Base-by-base conservation (phyloP, 805 yeast genomes). In the Debaryomyces maramus region DNA sequence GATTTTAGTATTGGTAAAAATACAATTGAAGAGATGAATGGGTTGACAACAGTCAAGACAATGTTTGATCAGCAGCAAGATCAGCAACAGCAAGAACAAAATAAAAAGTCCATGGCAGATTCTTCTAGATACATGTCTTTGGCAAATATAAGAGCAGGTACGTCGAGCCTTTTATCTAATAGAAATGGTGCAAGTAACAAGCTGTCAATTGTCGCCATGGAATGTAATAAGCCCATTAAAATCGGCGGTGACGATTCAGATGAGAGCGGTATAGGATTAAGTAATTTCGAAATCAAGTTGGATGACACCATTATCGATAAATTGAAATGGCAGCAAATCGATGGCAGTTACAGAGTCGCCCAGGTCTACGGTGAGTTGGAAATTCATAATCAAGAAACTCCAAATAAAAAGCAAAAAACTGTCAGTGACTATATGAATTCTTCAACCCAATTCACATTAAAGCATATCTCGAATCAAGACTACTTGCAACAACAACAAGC, bases 281-380 rank as follows among this genome's bases (percentile, higher is more conserved):
- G 56, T 32, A 68, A 67, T 36, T 70, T 81, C 41, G 88, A 84
- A 50, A 75, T 91, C 24, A 67, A 81, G 34, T 61, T 91, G 17
- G 90, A 87, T 46, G 84, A 83, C 11, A 70, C 70, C 3, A 63
- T 91, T 23, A 77, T 78, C 8, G 65, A 71, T n/a, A 58, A 68
- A 18, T 66, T 91, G 39, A 73, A 75, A 39, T 91, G 99, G 99
- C 96, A 90, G 56, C 75, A 74, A 38, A 78, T 90, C 42, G 80
- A 84, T 23, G 91, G 90, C 27, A 88, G 88, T 9, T 85, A 81
- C 56, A 75, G 85, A 13, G 81, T 91, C 21, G 88, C 97, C 0
- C 90, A 88, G 52, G 83, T 91, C 6, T 68, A 74, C 31, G 98
- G 97, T 29, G 78, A 75, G 45, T 65, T 85, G 35, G 72, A 68